Evolutionary conservation across 2,329 filamentous ascomycete genomes (phyloP).

Genomic region (Escovopsis sp.): DNA sequence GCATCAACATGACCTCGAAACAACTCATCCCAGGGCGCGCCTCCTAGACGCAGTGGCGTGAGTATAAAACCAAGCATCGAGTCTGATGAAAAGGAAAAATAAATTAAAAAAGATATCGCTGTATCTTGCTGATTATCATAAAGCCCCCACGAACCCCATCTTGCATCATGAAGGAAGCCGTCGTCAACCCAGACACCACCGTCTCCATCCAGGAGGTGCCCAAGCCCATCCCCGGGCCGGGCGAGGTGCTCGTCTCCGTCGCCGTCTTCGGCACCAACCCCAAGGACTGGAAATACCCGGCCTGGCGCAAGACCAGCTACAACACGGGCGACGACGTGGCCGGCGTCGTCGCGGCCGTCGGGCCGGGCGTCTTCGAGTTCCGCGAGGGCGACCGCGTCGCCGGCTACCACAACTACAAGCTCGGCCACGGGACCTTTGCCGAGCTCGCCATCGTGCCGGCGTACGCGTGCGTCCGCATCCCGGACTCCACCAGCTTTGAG

Average conservation of each 20-base stretch:
- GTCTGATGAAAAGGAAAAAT: too few relatives aligned
- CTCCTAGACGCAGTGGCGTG: too few relatives aligned
- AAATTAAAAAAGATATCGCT: too few relatives aligned
- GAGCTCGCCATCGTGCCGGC: slow-evolving; percentile 43
- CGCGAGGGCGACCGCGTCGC: slow-evolving; percentile 27
- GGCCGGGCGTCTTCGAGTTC: slow-evolving; percentile 8
- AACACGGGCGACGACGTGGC: slow-evolving; percentile 14
- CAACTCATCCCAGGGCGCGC: too few relatives aligned
- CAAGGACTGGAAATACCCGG: slow-evolving; percentile 11
- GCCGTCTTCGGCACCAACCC: slow-evolving; percentile 9
- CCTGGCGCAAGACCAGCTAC: background rate
- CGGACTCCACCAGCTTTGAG: slow-evolving; percentile 32
- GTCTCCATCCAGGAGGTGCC: slow-evolving; percentile 1
- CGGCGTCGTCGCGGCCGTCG: slow-evolving; percentile 10
- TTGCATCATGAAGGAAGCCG: slow-evolving; percentile 4
- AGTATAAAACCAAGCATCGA: too few relatives aligned
- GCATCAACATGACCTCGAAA: too few relatives aligned
- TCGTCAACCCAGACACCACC: background rate
- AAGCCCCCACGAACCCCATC: too few relatives aligned
- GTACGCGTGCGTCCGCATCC: slow-evolving; percentile 40
- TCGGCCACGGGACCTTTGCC: slow-evolving; percentile 37
- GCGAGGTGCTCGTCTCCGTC: slow-evolving; percentile 11
- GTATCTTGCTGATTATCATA: too few relatives aligned
- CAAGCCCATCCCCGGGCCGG: slow-evolving; percentile 5
- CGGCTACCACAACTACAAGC: slow-evolving; percentile 34